Evolutionary conservation across 345 rosid species (phyloP).

Genomic region (Bruguiera parviflora): DNA sequence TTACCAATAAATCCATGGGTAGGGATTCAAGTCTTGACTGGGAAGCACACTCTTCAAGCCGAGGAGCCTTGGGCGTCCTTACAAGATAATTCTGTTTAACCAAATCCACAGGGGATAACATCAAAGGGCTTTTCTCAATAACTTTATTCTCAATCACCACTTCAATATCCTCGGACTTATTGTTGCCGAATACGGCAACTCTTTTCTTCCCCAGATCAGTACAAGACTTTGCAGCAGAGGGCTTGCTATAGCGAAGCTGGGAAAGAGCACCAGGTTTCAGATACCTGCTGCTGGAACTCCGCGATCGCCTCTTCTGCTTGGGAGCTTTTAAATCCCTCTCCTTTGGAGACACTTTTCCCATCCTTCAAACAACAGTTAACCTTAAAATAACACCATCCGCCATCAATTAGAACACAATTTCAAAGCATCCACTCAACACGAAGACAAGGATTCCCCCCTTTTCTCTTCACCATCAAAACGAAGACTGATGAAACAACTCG

Average conservation of each 20-base stretch:
- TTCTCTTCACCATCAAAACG: neutral
- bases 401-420: slow-evolving; percentile 21
- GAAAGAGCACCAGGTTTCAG: slow-evolving; percentile 87
- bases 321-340: slow-evolving; percentile 42
- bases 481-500: no score
- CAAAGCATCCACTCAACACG: neutral
- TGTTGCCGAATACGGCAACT: slow-evolving; percentile 45
- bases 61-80: slow-evolving; percentile 80
- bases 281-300: slow-evolving; percentile 53
- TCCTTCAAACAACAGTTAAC: slow-evolving; percentile 2
- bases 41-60: slow-evolving; percentile 40
- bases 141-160: slow-evolving; percentile 22
- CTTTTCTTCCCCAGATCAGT: slow-evolving; percentile 78
- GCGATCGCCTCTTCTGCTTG: slow-evolving; percentile 49
- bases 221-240: slow-evolving; percentile 51
- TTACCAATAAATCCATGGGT: slow-evolving; percentile 87
- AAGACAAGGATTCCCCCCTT: no score
- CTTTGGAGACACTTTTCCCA: slow-evolving; percentile 75
- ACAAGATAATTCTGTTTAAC: slow-evolving; percentile 40
- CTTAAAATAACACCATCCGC: neutral
- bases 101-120: slow-evolving; percentile 58
- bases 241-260: slow-evolving; percentile 57
- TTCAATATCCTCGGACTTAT: slow-evolving; percentile 36
- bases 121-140: slow-evolving; percentile 48
- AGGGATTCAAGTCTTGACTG: slow-evolving; percentile 81